A percentile compares a stretch with the other conserved stretches of the same genome.
These are phyloP conservation scores for Mycena chlorophos DNA, from an alignment of 768 basidiomycete genomes.

Conservation along the genomic window DNA sequence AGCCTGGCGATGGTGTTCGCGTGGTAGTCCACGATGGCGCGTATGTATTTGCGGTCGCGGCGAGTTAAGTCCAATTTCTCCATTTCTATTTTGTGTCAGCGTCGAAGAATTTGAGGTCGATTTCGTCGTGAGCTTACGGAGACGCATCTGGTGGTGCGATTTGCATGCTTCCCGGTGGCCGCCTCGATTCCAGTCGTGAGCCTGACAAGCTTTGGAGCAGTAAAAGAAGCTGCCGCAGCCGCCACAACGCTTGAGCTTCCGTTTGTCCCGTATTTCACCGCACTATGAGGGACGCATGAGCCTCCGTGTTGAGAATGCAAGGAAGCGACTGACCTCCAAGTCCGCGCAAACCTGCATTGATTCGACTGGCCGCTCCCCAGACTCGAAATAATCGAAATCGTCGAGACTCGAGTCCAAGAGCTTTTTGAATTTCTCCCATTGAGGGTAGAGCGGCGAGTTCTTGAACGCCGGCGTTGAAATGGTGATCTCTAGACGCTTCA, in stretches of 20 bases:
- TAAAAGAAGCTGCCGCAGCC: not conserved
- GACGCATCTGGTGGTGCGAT: not conserved
- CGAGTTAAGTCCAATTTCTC: not conserved
- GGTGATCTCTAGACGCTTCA: not conserved
- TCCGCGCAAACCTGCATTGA: not conserved
- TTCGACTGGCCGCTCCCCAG: not conserved
- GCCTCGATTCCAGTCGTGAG: not conserved
- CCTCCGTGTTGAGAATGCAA: not conserved
- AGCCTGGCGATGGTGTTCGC: not conserved
- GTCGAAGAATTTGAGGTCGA: not conserved
- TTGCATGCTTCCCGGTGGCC: not conserved
- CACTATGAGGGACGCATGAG: not conserved
- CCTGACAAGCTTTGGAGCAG: not conserved
- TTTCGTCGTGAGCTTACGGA: not conserved
- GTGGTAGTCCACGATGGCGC: not conserved
- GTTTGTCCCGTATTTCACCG: not conserved
- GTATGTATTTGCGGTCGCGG: not conserved
- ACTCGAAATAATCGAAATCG: not conserved
- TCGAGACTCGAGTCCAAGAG: not conserved
- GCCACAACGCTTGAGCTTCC: not conserved
- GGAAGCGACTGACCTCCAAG: not conserved
- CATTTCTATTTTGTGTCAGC: not conserved
- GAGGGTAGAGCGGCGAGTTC: not conserved
- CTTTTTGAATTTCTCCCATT: not conserved
- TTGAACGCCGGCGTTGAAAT: not conserved